A percentile compares a stretch with the other conserved stretches of the same genome.
Evolutionary conservation across 345 rosid species (phyloP).

Genomic region (Populus deltoides): DNA sequence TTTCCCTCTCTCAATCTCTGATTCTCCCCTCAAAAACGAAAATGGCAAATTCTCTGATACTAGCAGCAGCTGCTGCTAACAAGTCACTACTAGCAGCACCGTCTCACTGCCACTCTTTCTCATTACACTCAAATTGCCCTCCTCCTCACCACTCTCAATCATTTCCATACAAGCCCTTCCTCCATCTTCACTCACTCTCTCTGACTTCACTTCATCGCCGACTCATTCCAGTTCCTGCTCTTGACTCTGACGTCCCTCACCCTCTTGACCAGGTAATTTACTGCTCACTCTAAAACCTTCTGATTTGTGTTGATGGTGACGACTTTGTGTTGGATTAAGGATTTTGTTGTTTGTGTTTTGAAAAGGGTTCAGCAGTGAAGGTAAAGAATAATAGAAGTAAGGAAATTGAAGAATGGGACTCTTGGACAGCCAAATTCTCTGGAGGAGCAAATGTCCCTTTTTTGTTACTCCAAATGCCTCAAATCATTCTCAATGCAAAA

Average conservation of each 20-base stretch:
- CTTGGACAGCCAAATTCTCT: conserved; percentile 72
- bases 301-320: no score
- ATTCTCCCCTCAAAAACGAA: not conserved
- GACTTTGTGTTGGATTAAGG: no score
- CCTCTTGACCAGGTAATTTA: conserved; percentile 45
- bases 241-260: conserved; percentile 53
- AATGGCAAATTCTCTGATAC: conserved; percentile 10
- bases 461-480: conserved; percentile 78
- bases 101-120: not conserved
- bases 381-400: conserved; percentile 19
- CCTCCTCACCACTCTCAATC: conserved; percentile 20
- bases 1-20: no score
- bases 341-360: not conserved
- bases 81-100: not conserved
- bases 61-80: not conserved
- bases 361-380: conserved; percentile 38
- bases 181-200: conserved; percentile 13
- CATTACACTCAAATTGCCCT: not conserved
- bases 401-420: conserved; percentile 68
- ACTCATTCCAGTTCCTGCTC: conserved; percentile 37
- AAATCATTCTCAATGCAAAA: conserved; percentile 76
- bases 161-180: conserved; percentile 9
- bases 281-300: not conserved
- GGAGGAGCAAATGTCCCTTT: conserved; percentile 77
- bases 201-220: conserved; percentile 39